Base-by-base conservation (phyloP, 768 basidiomycete species). In the Russula earlei region DNA sequence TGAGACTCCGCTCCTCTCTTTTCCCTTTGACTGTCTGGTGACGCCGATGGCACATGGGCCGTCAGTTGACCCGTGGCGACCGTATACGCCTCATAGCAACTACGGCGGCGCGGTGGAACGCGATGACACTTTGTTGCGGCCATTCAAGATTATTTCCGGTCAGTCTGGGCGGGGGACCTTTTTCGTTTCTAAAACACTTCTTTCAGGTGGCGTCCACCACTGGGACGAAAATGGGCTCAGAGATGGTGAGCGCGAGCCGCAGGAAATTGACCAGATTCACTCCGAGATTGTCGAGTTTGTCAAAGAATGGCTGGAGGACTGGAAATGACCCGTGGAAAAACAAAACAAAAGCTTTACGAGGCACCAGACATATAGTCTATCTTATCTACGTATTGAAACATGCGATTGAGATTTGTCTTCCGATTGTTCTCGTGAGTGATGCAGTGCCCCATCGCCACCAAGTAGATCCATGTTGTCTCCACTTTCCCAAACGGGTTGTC, bases 71-170 rank as follows among this genome's bases (percentile, higher is more conserved):
- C 91, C 92, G 15, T 96, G 92, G 92, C 78, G 85, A 54, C 90
- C 91, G 0, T 82, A 81, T 62, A 91, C 88, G 10, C 88, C 89
- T 0, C 90, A 90, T 66, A 87, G 87, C 60, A 74, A 78, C 48
- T 67, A 69, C 45, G 79, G 87, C 0, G 51, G 51, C 48, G 91
- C 91, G 3, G 64, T 70, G 6, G 74, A 81, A 45, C 75, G 92
- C 17, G 67, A 75, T 41, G 90, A 92, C 68, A 91, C 90, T 0
- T 69, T 83, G 15, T 64, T 82, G 34, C 75, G 77, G 37, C 94
- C 94, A 0, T 91, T 91, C 71, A 92, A 93, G 67, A 65, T 94
- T 40, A 96, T 96, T 55, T 84, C 85, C 10, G 75, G 91, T 91
- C 61, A 24, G 84, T 74, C 17, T 37, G 33, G n/a, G 41, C 10